phyloP scores from a whole-genome alignment of 1,284 basidiomycete genomes.

The Lentinus polychrous region DNA sequence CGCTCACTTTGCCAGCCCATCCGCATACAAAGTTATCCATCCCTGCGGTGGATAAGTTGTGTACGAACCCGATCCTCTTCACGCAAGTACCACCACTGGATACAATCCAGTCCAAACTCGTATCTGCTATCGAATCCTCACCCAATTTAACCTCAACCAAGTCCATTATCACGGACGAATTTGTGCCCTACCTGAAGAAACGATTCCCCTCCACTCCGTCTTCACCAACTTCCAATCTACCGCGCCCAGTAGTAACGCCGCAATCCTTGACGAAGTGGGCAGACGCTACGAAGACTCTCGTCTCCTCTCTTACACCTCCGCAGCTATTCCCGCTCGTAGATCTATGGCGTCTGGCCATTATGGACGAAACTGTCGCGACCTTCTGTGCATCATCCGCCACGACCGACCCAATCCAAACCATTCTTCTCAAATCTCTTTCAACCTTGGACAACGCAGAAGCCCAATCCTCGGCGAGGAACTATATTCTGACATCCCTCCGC shows the following conservation, averaged over 20 bases:
- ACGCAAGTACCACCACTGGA: constrained; percentile 65
- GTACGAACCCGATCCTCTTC: constrained; percentile 73
- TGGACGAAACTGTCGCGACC: constrained; percentile 51
- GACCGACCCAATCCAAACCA: constrained; percentile 32
- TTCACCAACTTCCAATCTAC: constrained; percentile 17
- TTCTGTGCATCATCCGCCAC: constrained; percentile 36
- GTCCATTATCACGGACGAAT: constrained; percentile 35
- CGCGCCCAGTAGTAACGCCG: constrained; percentile 12
- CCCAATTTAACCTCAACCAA: constrained; percentile 39
- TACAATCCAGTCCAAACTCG: constrained; percentile 56
- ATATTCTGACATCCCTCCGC: constrained; percentile 64
- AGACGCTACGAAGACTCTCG: constrained; percentile 39
- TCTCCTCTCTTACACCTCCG: constrained; percentile 41
- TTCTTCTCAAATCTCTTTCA: constrained; percentile 37
- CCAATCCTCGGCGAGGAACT: constrained; percentile 34
- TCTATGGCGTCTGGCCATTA: constrained; percentile 74
- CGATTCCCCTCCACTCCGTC: constrained; percentile 25
- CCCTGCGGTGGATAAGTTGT: constrained; percentile 56
- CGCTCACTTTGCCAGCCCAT: constrained; percentile 48
- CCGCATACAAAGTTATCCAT: constrained; percentile 62
- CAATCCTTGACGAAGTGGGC: constrained; percentile 39
- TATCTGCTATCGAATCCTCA: constrained; percentile 50
- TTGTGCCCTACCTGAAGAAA: constrained; percentile 65
- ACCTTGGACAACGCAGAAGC: constrained; percentile 25
- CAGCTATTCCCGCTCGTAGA: constrained; percentile 79